Conservation (phyloP, 2,329 filamentous ascomycete species). For the Hypoxylon sp. region DNA sequence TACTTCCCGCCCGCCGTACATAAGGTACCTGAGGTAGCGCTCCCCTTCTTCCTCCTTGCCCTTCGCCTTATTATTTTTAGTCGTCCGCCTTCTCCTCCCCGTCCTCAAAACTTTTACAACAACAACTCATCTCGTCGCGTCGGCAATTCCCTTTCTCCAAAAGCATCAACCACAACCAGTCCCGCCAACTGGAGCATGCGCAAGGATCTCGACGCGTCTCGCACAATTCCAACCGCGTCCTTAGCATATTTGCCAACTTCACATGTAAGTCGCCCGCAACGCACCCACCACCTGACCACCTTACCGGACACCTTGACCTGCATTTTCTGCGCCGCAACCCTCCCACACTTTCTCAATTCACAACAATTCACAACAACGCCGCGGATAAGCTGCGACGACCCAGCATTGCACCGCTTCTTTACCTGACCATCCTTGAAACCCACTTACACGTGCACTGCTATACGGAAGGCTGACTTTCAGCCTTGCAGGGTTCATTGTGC, state of each 20-base stretch:
- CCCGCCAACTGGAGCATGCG: conserved; percentile 10
- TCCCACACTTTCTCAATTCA: conserved; percentile 39
- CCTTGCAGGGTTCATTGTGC: conserved; percentile 59
- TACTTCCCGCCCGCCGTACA: conserved; percentile 44
- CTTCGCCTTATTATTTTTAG: conserved; percentile 49
- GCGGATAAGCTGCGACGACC: conserved; percentile 44
- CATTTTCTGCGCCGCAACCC: conserved; percentile 35
- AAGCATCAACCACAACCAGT: conserved; percentile 33
- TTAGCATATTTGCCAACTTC: conserved; percentile 37
- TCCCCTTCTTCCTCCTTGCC: conserved; percentile 43
- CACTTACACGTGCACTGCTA: conserved; percentile 51
- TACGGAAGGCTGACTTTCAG: conserved; percentile 57
- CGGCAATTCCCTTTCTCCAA: conserved; percentile 11
- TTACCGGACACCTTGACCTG: conserved; percentile 28
- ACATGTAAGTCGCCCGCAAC: conserved; percentile 41
- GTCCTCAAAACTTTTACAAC: conserved; percentile 47
- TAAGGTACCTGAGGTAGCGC: conserved; percentile 43
- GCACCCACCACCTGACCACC: conserved; percentile 19
- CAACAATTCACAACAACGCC: conserved; percentile 44
- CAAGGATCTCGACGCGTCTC: conserved; percentile 42
- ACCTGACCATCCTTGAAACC: conserved; percentile 45
- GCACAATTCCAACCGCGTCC: conserved; percentile 42
- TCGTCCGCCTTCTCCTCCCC: conserved; percentile 37
- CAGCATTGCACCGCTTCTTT: conserved; percentile 5
- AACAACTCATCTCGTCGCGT: conserved; percentile 43